These are phyloP conservation scores for Coelastrella sp. DNA, from an alignment of 139 green algal genomes.

Conservation along the genomic window DNA sequence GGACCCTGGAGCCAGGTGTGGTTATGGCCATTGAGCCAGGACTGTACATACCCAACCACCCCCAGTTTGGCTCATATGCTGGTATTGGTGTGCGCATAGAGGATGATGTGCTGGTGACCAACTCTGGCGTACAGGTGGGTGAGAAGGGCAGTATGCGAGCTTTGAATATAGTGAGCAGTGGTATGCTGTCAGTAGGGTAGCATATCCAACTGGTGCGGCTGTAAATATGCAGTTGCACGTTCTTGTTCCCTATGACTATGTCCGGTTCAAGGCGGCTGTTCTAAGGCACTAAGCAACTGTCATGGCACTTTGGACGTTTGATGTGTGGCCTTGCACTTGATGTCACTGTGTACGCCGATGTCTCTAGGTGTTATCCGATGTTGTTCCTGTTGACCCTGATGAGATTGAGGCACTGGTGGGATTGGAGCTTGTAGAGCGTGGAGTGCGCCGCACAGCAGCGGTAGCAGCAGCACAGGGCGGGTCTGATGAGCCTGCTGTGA, in stretches of 20 bases:
- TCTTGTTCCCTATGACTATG: too few species aligned
- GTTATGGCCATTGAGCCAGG: slow-evolving; percentile 89
- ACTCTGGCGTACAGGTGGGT: slow-evolving; percentile 31
- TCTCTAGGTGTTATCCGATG: slow-evolving; percentile 22
- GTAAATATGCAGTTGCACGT: neutral
- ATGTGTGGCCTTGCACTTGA: neutral
- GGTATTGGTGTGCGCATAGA: slow-evolving; percentile 84
- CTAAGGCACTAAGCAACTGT: too few species aligned
- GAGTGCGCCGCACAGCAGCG: neutral
- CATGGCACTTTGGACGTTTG: too few species aligned
- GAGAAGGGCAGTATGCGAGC: neutral
- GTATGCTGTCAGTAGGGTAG: neutral
- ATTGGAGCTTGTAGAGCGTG: neutral
- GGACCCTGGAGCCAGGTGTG: slow-evolving; percentile 66
- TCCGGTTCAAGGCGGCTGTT: too few species aligned
- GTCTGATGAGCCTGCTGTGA: slow-evolving; percentile 15
- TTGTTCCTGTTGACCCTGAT: slow-evolving; percentile 36
- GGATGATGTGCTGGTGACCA: slow-evolving; percentile 81
- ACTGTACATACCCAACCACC: slow-evolving; percentile 85
- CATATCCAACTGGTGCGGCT: neutral
- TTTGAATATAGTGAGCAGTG: too few species aligned
- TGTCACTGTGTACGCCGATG: neutral
- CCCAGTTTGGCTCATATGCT: slow-evolving; percentile 59
- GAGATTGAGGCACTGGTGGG: slow-evolving; percentile 34
- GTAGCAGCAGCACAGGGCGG: neutral